A percentile compares a stretch with the other conserved stretches of the same genome.
Conservation (phyloP, 257 asterid species). For the Paulownia fortunei region DNA sequence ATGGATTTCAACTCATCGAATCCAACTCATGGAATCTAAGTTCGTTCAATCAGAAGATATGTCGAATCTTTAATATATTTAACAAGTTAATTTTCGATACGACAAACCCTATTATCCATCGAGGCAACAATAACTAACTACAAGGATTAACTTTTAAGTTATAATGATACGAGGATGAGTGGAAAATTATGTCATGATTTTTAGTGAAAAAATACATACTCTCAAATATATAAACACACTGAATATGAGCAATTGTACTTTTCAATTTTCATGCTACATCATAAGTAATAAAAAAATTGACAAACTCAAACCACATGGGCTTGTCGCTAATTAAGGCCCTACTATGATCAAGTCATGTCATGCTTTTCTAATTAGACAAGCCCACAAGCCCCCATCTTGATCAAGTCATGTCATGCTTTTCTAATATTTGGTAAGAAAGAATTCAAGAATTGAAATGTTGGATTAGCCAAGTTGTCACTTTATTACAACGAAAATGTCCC, state of each 20-base stretch:
- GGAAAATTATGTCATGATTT: background rate
- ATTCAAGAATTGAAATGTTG: background rate
- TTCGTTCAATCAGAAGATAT: too few species aligned
- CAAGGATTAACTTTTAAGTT: background rate
- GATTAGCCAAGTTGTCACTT: background rate
- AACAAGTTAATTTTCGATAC: too few species aligned
- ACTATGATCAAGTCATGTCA: background rate
- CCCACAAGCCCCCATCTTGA: background rate
- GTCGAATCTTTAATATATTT: too few species aligned
- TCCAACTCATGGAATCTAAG: too few species aligned
- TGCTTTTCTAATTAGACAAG: background rate
- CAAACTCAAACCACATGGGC: background rate
- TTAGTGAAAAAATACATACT: background rate
- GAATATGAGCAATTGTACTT: background rate
- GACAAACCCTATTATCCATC: too few species aligned
- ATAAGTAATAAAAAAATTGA: background rate
- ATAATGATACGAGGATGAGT: background rate
- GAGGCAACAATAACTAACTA: background rate
- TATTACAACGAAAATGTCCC: background rate
- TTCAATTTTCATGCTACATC: background rate
- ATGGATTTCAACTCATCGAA: too few species aligned
- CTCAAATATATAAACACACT: background rate
- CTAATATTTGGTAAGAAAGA: background rate
- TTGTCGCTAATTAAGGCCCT: constrained; percentile 3
- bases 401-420: background rate